Evolutionary conservation across 768 basidiomycete species (phyloP), one percentile per base, ranked within the genome.

Genomic region (Cystoderma amianthinum): DNA sequence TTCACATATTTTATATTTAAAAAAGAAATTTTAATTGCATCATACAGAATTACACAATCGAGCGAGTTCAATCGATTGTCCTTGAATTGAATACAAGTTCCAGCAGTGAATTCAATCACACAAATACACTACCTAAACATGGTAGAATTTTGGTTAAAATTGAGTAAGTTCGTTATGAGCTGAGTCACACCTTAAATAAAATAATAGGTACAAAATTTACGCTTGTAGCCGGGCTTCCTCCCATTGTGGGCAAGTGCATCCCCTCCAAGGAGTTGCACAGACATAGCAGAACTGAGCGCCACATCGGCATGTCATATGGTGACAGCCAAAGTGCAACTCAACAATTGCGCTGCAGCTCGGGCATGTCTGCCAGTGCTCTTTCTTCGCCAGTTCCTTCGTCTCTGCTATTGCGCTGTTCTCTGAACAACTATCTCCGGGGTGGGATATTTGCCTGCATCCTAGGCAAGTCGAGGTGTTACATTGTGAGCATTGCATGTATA

Each of bases 301-400:
- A 23, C 41, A 42, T 16, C 41, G 15, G 18, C 41, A 42, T 6
- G 7, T 9, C 41, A 42, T 42, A 42, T 42, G 41, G 19, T 42
- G 6, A 22, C 41, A 42, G 5, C 41, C 41, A n/a, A 34, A 23
- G n/a, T 5, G 5, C 21, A 12, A 9, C 41, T 42, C 41, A n/a
- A 42, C 32, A 9, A 42, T 25, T 9, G 41, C 41, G 20, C 34
- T 20, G 23, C 41, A 42, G 6, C n/a, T 33, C 17, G 41, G 41
- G 21, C 41, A 42, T 13, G 41, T 42, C 32, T 42, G 41, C 41
- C 41, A 42, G 9, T 22, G 13, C 41, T 42, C 5, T 13, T 7
- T 19, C 19, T 20, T 42, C 10, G 33, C 30, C 4, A 20, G 28
- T 12, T 42, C 23, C n/a, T 22, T 15, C 19, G 20, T 10, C 13